phyloP scores from a whole-genome alignment of 2,329 filamentous ascomycete genomes.

The Colletotrichum sidae region DNA sequence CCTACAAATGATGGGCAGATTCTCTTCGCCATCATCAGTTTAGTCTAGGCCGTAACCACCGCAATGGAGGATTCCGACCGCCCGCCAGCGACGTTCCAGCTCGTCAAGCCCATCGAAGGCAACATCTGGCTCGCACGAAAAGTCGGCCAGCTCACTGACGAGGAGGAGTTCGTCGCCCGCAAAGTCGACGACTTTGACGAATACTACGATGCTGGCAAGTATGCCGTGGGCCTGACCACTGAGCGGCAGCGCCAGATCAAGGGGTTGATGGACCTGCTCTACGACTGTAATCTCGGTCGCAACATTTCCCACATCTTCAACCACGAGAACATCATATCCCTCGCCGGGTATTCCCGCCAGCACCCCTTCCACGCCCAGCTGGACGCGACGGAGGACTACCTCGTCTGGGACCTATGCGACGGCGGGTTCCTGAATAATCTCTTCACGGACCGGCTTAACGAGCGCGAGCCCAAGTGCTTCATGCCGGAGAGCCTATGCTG shows the following conservation, averaged over 20 bases:
- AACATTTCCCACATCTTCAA: constrained; percentile 54
- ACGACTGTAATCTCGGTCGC: constrained; percentile 44
- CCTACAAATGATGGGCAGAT: too few species aligned
- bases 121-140: constrained; percentile 48
- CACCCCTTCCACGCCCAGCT: constrained; percentile 36
- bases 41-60: background rate
- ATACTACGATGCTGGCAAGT: constrained; percentile 22
- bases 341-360: constrained; percentile 51
- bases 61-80: constrained; percentile 22
- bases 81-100: constrained; percentile 41
- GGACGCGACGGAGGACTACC: constrained; percentile 44
- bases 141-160: constrained; percentile 40
- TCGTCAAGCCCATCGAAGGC: constrained; percentile 45
- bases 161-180: constrained; percentile 49
- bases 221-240: constrained; percentile 27
- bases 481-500: constrained; percentile 66
- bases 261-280: constrained; percentile 44
- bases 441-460: constrained; percentile 44
- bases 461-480: constrained; percentile 45
- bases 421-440: constrained; percentile 60
- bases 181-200: constrained; percentile 39
- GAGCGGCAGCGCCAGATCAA: constrained; percentile 39
- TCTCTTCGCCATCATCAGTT: background rate
- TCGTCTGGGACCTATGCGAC: constrained; percentile 66
- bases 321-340: constrained; percentile 61